These are phyloP conservation scores for Dactylellina haptotyla DNA, from an alignment of 2,329 filamentous ascomycete species.

Conservation along the genomic window DNA sequence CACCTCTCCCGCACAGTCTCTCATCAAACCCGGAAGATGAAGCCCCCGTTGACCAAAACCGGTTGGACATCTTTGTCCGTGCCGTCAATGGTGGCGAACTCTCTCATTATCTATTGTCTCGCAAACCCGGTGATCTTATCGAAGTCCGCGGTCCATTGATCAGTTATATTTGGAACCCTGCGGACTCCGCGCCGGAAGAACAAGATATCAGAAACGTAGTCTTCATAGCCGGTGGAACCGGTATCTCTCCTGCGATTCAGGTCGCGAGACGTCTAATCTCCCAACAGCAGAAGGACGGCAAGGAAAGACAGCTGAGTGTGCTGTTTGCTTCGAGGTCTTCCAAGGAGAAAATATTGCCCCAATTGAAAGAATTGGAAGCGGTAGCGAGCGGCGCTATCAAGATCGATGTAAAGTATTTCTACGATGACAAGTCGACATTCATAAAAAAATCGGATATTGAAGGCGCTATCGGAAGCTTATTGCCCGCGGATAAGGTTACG, in stretches of 20 bases:
- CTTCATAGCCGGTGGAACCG: slow-evolving; percentile 91
- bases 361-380: slow-evolving; percentile 72
- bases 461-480: slow-evolving; percentile 69
- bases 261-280: slow-evolving; percentile 73
- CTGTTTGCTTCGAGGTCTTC: slow-evolving; percentile 74
- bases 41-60: slow-evolving; percentile 66
- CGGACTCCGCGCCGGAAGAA: not conserved
- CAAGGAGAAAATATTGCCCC: slow-evolving; percentile 59
- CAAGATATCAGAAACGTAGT: slow-evolving; percentile 70
- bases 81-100: slow-evolving; percentile 83
- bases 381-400: slow-evolving; percentile 70
- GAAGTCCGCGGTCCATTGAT: slow-evolving; percentile 81
- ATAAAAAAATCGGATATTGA: slow-evolving; percentile 79
- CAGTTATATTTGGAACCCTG: slow-evolving; percentile 70
- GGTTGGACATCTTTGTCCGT: slow-evolving; percentile 74
- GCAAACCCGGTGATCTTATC: slow-evolving; percentile 72
- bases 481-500: slow-evolving; percentile 56
- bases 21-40: slow-evolving; percentile 58
- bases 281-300: slow-evolving; percentile 57
- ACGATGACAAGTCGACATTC: slow-evolving; percentile 62
- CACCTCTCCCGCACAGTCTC: slow-evolving; percentile 74
- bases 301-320: slow-evolving; percentile 70
- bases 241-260: slow-evolving; percentile 89
- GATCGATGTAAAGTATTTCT: slow-evolving; percentile 69
- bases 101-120: slow-evolving; percentile 78